Conservation (phyloP, 2,329 filamentous ascomycete species). For the Bipolaris cookei region DNA sequence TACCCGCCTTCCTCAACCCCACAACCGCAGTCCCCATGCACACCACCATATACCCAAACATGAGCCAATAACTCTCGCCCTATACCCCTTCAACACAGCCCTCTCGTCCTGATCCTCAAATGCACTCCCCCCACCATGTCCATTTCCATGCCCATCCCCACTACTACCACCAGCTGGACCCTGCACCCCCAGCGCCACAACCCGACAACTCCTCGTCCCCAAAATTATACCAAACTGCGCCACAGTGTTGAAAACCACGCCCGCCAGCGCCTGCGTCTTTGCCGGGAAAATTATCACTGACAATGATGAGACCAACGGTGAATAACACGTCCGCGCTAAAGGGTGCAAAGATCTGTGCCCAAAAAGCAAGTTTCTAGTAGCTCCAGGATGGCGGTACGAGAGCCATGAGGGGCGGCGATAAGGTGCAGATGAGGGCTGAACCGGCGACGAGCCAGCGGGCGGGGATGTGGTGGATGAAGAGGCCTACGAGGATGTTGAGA, state of each 20-base stretch:
- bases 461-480: constrained; percentile 54
- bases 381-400: constrained; percentile 56
- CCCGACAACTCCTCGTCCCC: constrained; percentile 34
- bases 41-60: constrained; percentile 35
- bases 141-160: constrained; percentile 11
- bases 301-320: constrained; percentile 62
- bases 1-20: constrained; percentile 34
- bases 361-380: constrained; percentile 60
- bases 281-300: constrained; percentile 63
- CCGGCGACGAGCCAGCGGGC: constrained; percentile 53
- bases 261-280: constrained; percentile 65
- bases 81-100: constrained; percentile 27
- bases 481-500: constrained; percentile 55
- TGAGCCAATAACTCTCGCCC: constrained; percentile 36
- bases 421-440: constrained; percentile 52
- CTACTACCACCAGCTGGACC: constrained; percentile 4
- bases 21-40: constrained; percentile 31
- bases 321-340: constrained; percentile 59
- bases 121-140: constrained; percentile 5
- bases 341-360: constrained; percentile 52
- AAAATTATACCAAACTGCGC: constrained; percentile 61
- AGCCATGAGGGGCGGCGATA: constrained; percentile 63
- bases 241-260: constrained; percentile 67
- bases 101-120: constrained; percentile 13
- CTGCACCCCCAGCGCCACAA: constrained; percentile 33